Conservation (phyloP, 1,284 basidiomycete genomes). For the Marasmius tenuissimus region DNA sequence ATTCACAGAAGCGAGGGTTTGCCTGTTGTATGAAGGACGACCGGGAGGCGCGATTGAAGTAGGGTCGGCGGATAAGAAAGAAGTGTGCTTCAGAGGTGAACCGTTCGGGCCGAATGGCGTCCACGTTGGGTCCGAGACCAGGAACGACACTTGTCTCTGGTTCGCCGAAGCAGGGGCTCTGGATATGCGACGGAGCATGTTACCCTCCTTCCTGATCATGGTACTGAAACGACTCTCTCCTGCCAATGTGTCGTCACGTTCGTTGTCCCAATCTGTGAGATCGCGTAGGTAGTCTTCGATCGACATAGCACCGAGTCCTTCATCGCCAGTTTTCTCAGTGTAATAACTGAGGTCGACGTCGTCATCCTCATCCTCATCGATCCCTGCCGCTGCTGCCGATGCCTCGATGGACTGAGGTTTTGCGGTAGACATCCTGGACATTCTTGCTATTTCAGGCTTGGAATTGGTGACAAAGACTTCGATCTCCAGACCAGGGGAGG, state of each 20-base stretch:
- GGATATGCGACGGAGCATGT: conserved; percentile 52
- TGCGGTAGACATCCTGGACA: conserved; percentile 1
- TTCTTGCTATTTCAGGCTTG: conserved; percentile 13
- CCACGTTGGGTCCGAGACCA: neutral
- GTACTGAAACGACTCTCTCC: conserved; percentile 65
- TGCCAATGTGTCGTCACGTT: conserved; percentile 63
- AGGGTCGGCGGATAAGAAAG: neutral
- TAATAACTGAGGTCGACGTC: conserved; percentile 52
- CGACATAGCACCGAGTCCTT: conserved; percentile 36
- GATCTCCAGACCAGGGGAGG: conserved; percentile 60
- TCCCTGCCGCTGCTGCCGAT: conserved; percentile 45
- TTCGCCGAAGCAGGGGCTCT: conserved; percentile 15
- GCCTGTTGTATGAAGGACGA: neutral
- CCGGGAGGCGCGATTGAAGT: neutral
- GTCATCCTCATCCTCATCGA: conserved; percentile 35
- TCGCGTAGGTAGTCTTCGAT: conserved; percentile 63
- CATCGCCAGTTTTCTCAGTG: conserved; percentile 31
- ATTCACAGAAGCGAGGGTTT: neutral
- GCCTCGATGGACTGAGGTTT: conserved; percentile 17
- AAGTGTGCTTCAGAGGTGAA: neutral
- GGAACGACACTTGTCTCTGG: neutral
- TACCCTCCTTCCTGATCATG: conserved; percentile 68
- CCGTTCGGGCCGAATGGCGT: neutral
- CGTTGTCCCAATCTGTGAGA: conserved; percentile 82
- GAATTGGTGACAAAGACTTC: conserved; percentile 81